These are phyloP conservation scores for Linum lewisii DNA, from an alignment of 345 rosid species.

Conservation along the genomic window DNA sequence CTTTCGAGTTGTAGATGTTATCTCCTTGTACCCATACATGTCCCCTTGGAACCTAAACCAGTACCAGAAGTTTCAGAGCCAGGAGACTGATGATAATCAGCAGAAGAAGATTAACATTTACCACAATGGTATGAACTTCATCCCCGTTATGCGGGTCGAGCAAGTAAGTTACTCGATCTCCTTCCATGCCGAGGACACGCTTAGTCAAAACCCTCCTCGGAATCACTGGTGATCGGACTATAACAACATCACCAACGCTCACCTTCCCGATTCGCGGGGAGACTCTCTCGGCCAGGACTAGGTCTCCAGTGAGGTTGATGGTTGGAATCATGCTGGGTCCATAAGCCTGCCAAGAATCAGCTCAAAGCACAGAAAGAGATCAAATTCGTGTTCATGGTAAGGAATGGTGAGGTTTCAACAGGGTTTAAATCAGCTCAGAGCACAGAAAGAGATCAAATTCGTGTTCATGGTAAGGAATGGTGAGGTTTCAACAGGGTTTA, in stretches of 20 bases:
- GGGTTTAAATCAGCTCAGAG: not conserved
- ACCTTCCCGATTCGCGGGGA: slow-evolving; percentile 36
- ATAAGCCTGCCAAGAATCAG: slow-evolving; percentile 22
- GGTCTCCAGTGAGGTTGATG: slow-evolving; percentile 34
- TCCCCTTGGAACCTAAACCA: slow-evolving; percentile 60
- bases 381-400: not conserved
- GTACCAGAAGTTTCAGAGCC: not conserved
- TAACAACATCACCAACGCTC: slow-evolving; percentile 53
- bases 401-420: not conserved
- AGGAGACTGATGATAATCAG: not conserved
- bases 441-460: not conserved
- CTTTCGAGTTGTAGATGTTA: slow-evolving; percentile 40
- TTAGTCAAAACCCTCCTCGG: slow-evolving; percentile 41
- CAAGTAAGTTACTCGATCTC: slow-evolving; percentile 43
- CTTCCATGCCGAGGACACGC: slow-evolving; percentile 54
- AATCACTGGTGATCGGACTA: slow-evolving; percentile 43
- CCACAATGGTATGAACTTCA: slow-evolving; percentile 34
- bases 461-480: not conserved
- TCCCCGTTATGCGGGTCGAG: slow-evolving; percentile 35
- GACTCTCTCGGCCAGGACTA: slow-evolving; percentile 46
- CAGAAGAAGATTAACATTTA: slow-evolving; percentile 12
- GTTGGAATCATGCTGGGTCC: slow-evolving; percentile 87
- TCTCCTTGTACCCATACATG: slow-evolving; percentile 73
- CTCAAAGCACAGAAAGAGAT: not conserved
- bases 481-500: not conserved